Base-by-base conservation (phyloP, 805 yeast genomes). In the Kodamaea leandrae region DNA sequence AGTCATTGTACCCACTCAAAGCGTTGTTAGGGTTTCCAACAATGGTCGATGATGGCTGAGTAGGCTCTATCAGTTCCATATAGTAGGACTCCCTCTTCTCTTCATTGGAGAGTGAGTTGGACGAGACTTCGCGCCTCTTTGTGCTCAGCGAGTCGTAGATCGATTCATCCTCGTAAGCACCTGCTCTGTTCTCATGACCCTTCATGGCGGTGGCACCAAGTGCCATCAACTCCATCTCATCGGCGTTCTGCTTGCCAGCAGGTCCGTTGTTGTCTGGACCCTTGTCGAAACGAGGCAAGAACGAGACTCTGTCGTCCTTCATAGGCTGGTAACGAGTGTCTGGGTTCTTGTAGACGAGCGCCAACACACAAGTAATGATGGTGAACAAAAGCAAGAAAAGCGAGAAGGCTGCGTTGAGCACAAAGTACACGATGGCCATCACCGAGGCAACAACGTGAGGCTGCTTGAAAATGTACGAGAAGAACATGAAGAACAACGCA, bases 261-360 rank as follows among this genome's bases (percentile, higher is more conserved):
- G 29, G 36, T 10, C 23, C 21, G 9, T 17, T 30, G 9, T 49
- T 52, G 15, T 34, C 26, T 4, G 24, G 34, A 6, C 51, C 52
- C 26, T 54, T 56, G 42, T 70, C 80, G 42, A 72, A 71, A 54
- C 82, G 74, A 47, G 90, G 90, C 57, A 93, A 86, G 61, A 93
- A 93, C n/a, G 96, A 86, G 38, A 86, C 93, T 60, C 99, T 80
- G 59, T 93, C 99, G 63, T 93, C 99, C 53, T 84, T 85, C 84
- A 91, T 85, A 47, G 96, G 98, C 67, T 88, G 91, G 68, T 93
- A 93, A 53, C 96, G 78, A 7, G 91, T 80, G 64, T 93, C 99
- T 39, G 99, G 98, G 61, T 93, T 89, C 72, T 85, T 88, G 61
- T 85, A 83, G 23, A 90, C 51, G 53, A 93, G 63, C 0, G 96